A percentile compares a stretch with the other conserved stretches of the same genome.
phyloP scores from a whole-genome alignment of 1,284 basidiomycete genomes.

The Trametes sp. region DNA sequence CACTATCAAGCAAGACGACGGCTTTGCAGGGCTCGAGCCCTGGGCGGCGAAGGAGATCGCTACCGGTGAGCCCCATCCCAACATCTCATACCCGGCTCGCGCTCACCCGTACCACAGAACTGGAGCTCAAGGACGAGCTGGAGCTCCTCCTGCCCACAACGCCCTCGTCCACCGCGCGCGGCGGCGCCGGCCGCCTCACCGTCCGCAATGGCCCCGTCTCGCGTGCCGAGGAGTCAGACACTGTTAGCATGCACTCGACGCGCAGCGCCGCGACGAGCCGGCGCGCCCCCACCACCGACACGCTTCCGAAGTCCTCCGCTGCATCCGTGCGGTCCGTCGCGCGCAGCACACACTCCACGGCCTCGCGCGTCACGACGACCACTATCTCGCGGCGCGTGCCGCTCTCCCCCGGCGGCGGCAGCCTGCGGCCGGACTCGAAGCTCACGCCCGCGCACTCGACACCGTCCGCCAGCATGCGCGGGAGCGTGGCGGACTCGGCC shows the following conservation, averaged over 20 bases:
- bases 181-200: conserved; percentile 27
- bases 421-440: conserved; percentile 69
- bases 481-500: conserved; percentile 28
- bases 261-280: conserved; percentile 58
- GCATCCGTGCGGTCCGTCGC: conserved; percentile 56
- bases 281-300: conserved; percentile 22
- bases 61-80: conserved; percentile 62
- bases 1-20: conserved; percentile 78
- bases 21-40: conserved; percentile 81
- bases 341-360: conserved; percentile 50
- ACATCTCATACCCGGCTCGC: conserved; percentile 1
- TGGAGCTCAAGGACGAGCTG: conserved; percentile 73
- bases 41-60: conserved; percentile 92
- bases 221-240: conserved; percentile 48
- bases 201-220: conserved; percentile 30
- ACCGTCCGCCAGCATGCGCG: conserved; percentile 31
- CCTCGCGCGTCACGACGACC: conserved; percentile 38
- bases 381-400: conserved; percentile 37
- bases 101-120: conserved; percentile 55
- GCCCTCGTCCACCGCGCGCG: conserved; percentile 31
- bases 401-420: conserved; percentile 37
- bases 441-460: conserved; percentile 53
- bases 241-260: conserved; percentile 58
- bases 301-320: conserved; percentile 40
- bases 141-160: conserved; percentile 62